phyloP scores from a whole-genome alignment of 495 filamentous ascomycete genomes.

The Penicillium cinerascens region DNA sequence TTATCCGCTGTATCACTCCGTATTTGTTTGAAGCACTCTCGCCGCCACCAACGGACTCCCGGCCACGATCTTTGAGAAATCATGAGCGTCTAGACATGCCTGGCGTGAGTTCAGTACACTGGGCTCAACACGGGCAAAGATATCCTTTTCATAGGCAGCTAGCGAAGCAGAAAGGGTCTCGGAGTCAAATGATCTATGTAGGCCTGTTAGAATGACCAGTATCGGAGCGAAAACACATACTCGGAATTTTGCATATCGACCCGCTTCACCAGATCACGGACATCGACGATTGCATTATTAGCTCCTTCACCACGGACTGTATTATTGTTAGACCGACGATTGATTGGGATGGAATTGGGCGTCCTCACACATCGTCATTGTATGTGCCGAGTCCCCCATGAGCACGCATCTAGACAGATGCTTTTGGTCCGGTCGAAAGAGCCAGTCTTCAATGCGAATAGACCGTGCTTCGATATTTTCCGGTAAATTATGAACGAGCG shows the following conservation, averaged over 20 bases:
- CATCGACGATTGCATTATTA: slow-evolving; percentile 57
- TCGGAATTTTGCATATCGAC: slow-evolving; percentile 15
- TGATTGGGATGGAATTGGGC: slow-evolving; percentile 10
- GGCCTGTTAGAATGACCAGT: not conserved
- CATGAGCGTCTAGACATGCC: slow-evolving; percentile 63
- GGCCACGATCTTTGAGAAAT: slow-evolving; percentile 41
- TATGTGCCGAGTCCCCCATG: slow-evolving; percentile 52
- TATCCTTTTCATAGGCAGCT: slow-evolving; percentile 46
- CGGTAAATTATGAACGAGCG: slow-evolving; percentile 43
- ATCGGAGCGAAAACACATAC: not conserved
- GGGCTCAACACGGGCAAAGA: slow-evolving; percentile 46
- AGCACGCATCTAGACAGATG: slow-evolving; percentile 45
- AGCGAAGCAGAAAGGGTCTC: slow-evolving; percentile 29
- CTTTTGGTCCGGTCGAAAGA: slow-evolving; percentile 25
- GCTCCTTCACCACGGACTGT: slow-evolving; percentile 55
- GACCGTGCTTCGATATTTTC: slow-evolving; percentile 44
- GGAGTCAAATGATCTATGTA: slow-evolving; percentile 11
- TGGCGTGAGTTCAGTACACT: slow-evolving; percentile 55
- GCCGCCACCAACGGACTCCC: slow-evolving; percentile 31
- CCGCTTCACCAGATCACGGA: slow-evolving; percentile 33
- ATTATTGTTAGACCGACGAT: not conserved
- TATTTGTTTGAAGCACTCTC: not conserved
- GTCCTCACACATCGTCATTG: slow-evolving; percentile 59
- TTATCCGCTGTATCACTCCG: too few relatives aligned
- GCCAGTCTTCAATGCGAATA: slow-evolving; percentile 57